Percentiles rank a stretch among this genome's conserved stretches.
These are phyloP conservation scores for Rauvolfia tetraphylla DNA, from an alignment of 257 asterid genomes.

Conservation along the genomic window DNA sequence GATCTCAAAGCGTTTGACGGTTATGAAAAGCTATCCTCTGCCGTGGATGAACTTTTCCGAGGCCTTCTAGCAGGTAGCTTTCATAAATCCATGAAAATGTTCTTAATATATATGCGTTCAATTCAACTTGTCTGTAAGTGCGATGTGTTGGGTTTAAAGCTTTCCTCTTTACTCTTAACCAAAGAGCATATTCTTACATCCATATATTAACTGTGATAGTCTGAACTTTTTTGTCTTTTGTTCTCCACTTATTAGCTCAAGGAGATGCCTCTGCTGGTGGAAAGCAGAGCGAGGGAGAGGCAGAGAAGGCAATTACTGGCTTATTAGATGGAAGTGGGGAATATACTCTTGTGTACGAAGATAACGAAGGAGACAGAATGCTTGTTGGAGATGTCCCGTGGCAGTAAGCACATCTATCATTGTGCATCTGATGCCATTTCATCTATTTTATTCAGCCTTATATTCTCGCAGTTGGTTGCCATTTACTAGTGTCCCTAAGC, in stretches of 20 bases:
- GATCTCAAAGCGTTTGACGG: constrained; percentile 69
- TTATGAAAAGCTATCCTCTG: constrained; percentile 68
- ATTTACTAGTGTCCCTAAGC: not conserved
- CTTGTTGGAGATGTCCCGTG: constrained; percentile 99
- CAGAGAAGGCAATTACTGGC: constrained; percentile 48
- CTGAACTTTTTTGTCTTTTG: constrained; percentile 3
- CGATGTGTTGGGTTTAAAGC: not conserved
- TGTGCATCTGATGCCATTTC: constrained; percentile 31
- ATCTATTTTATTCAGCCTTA: constrained; percentile 9
- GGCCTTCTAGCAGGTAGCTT: constrained; percentile 83
- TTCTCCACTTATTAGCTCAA: constrained; percentile 54
- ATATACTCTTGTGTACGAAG: constrained; percentile 94
- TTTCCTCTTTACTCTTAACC: not conserved
- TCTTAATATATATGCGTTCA: not conserved
- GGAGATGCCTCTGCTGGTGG: constrained; percentile 40
- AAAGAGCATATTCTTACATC: not conserved
- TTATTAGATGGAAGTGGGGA: constrained; percentile 83
- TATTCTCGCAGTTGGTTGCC: constrained; percentile 18
- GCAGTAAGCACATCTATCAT: constrained; percentile 67
- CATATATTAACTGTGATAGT: not conserved
- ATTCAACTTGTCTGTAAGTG: too few species aligned
- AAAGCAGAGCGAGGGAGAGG: constrained; percentile 32
- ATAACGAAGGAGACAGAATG: constrained; percentile 97
- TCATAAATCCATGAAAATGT: not conserved
- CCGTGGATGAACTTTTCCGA: constrained; percentile 79